These are phyloP conservation scores for Erysimum pusillum DNA, from an alignment of 441 rosid species.

Conservation along the genomic window DNA sequence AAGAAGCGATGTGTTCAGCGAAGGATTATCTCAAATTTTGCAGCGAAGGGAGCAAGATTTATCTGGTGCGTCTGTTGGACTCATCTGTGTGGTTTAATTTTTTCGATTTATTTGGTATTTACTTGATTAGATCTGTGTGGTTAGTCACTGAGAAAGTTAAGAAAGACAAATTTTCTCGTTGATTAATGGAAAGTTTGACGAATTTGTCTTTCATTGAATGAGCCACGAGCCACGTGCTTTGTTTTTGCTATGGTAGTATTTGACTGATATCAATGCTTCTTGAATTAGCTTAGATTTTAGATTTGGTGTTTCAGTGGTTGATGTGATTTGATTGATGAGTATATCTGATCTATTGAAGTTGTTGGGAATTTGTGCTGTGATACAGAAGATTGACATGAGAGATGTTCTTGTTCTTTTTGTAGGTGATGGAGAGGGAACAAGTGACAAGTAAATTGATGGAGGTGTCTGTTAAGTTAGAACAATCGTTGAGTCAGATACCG, in stretches of 20 bases:
- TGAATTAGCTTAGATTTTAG: conserved; percentile 4
- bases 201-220: conserved; percentile 15
- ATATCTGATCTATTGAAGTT: conserved; percentile 17
- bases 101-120: conserved; percentile 16
- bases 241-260: conserved; percentile 22
- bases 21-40: conserved; percentile 46
- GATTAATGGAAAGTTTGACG: conserved; percentile 11
- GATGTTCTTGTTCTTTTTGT: conserved; percentile 43
- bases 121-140: conserved; percentile 42
- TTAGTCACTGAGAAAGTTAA: conserved; percentile 12
- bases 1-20: conserved; percentile 37
- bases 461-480: conserved; percentile 74
- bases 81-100: conserved; percentile 8
- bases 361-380: conserved; percentile 14
- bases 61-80: conserved; percentile 41
- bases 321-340: conserved; percentile 25
- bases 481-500: conserved; percentile 73
- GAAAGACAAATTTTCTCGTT: not conserved
- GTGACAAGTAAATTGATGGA: conserved; percentile 70
- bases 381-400: conserved; percentile 22
- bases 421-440: conserved; percentile 89
- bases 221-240: conserved; percentile 7
- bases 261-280: conserved; percentile 32
- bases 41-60: conserved; percentile 51
- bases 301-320: conserved; percentile 22